These are phyloP conservation scores for Durio zibethinus DNA, from an alignment of 345 rosid genomes.

Conservation along the genomic window DNA sequence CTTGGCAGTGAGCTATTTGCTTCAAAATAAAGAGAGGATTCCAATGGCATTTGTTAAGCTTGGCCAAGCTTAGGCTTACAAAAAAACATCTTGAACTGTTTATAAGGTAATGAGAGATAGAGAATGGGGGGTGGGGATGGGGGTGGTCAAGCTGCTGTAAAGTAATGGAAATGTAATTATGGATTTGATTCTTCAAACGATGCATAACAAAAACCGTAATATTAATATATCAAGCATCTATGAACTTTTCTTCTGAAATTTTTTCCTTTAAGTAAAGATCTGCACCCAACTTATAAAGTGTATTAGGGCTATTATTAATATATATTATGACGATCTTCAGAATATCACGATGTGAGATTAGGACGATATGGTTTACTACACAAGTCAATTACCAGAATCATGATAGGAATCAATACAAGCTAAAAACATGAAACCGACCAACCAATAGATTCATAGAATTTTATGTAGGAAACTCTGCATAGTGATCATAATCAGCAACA, in stretches of 20 bases:
- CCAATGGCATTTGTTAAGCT: conserved; percentile 6
- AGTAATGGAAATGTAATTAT: conserved; percentile 17
- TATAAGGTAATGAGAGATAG: background rate
- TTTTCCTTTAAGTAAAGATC: too few species aligned
- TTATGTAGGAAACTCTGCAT: background rate
- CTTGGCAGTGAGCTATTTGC: conserved; percentile 64
- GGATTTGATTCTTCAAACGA: conserved; percentile 13
- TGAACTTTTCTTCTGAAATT: too few species aligned
- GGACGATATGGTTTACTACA: too few species aligned
- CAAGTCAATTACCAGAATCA: too few species aligned
- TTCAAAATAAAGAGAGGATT: conserved; percentile 9
- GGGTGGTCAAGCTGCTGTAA: conserved; percentile 12
- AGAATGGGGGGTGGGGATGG: background rate
- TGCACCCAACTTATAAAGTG: too few species aligned
- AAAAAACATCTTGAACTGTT: background rate
- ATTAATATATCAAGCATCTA: too few species aligned
- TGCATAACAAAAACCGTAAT: background rate
- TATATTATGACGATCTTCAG: too few species aligned
- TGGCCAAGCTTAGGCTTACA: conserved; percentile 19
- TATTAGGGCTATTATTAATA: too few species aligned
- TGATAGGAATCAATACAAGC: too few species aligned
- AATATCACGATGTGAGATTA: too few species aligned
- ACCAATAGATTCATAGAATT: background rate
- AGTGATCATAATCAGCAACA: background rate
- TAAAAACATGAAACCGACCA: too few species aligned